Conservation (phyloP, 345 rosid species). For the Corymbia maculata region DNA sequence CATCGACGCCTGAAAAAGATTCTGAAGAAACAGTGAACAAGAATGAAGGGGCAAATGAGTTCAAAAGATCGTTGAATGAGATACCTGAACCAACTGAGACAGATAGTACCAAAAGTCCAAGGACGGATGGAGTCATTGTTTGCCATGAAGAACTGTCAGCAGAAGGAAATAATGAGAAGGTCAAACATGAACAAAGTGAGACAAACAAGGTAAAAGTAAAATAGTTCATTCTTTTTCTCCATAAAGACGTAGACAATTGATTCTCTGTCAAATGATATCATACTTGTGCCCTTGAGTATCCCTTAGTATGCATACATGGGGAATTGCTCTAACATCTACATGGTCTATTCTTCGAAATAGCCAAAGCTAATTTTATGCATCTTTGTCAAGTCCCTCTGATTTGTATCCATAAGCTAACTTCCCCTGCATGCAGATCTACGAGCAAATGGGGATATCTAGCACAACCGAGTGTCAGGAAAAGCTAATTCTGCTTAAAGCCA, state of each 20-base stretch:
- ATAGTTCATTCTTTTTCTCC: neutral
- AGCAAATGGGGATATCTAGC: neutral
- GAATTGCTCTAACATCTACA: neutral
- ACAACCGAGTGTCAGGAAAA: neutral
- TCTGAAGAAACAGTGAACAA: neutral
- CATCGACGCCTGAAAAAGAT: rapidly evolving
- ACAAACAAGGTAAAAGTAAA: neutral
- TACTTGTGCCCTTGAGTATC: neutral
- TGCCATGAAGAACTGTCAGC: neutral
- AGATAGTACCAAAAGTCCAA: neutral
- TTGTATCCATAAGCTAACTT: neutral
- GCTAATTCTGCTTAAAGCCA: neutral
- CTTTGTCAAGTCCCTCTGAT: neutral
- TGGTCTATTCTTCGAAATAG: neutral
- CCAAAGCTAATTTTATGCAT: neutral
- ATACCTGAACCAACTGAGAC: neutral
- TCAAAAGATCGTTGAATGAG: neutral
- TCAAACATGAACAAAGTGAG: neutral
- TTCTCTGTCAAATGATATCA: neutral
- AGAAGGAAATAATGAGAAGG: neutral
- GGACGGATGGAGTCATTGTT: neutral
- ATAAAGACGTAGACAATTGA: neutral
- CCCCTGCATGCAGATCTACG: neutral
- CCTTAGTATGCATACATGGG: neutral
- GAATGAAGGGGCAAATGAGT: neutral